These are phyloP conservation scores for Abrus pulchellus DNA, from an alignment of 306 rosid genomes.

Conservation along the genomic window DNA sequence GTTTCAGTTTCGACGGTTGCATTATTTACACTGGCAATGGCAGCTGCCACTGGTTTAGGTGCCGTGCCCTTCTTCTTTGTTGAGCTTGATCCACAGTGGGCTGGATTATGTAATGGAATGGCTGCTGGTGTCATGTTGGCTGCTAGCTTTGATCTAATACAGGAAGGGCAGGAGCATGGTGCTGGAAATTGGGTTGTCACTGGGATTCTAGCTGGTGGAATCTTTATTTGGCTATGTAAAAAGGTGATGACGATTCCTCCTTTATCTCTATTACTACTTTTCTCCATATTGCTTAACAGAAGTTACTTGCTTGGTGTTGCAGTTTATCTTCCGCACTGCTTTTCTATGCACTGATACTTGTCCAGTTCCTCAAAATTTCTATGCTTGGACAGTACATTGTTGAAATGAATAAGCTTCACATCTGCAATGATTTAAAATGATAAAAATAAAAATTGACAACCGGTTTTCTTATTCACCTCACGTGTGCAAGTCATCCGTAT, in stretches of 20 bases:
- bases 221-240: constrained; percentile 95
- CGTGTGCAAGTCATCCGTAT: background rate
- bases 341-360: constrained; percentile 25
- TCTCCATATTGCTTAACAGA: background rate
- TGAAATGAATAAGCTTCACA: constrained; percentile 17
- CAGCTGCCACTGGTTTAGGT: constrained; percentile 98
- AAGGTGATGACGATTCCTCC: constrained; percentile 63
- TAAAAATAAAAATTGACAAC: background rate
- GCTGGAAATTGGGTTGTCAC: constrained; percentile 92
- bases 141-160: constrained; percentile 93
- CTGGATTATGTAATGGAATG: constrained; percentile 98
- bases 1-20: constrained; percentile 96
- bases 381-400: background rate
- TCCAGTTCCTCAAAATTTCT: constrained; percentile 6
- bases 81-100: constrained; percentile 99
- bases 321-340: constrained; percentile 14
- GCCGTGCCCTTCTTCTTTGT: constrained; percentile 99
- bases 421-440: background rate
- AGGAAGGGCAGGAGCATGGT: constrained; percentile 93
- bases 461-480: background rate
- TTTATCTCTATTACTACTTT: constrained; percentile 29
- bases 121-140: constrained; percentile 99
- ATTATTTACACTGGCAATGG: constrained; percentile 93
- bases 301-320: constrained; percentile 21
- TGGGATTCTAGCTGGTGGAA: constrained; percentile 89